These are phyloP conservation scores for Phytophthora citricola DNA, from an alignment of 352 stramenopile species.

Conservation along the genomic window DNA sequence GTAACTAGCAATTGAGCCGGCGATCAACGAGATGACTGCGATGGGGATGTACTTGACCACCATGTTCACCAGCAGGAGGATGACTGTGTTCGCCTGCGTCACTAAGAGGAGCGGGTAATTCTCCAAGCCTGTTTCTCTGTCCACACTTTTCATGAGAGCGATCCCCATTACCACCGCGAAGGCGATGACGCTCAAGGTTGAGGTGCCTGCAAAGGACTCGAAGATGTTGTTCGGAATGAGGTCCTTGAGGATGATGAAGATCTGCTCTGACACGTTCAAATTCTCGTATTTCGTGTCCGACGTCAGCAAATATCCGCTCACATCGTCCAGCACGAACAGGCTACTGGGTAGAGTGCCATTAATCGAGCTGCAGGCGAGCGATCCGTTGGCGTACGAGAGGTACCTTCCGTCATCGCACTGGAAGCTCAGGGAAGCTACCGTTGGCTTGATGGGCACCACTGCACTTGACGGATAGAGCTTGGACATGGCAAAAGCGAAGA, in stretches of 20 bases:
- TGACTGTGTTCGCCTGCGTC: conserved; percentile 66
- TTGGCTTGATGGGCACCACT: conserved; percentile 30
- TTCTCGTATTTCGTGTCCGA: conserved; percentile 44
- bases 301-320: conserved; percentile 48
- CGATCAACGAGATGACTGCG: conserved; percentile 78
- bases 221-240: conserved; percentile 82
- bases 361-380: conserved; percentile 48
- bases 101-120: conserved; percentile 79
- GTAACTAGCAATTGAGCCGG: conserved; percentile 66
- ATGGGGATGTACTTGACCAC: conserved; percentile 73
- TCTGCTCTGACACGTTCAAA: conserved; percentile 70
- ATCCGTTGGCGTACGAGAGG: conserved; percentile 45
- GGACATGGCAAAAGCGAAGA: conserved; percentile 58
- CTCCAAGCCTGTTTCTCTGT: conserved; percentile 53
- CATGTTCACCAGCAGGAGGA: conserved; percentile 77
- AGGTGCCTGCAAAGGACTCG: conserved; percentile 55
- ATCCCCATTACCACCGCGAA: conserved; percentile 77
- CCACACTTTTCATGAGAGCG: conserved; percentile 65
- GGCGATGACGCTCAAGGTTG: conserved; percentile 77
- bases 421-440: conserved; percentile 43
- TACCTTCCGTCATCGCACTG: conserved; percentile 55
- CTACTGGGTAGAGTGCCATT: conserved; percentile 37
- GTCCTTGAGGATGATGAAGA: conserved; percentile 70
- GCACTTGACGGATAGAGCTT: conserved; percentile 38
- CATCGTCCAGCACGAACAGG: conserved; percentile 68